These are phyloP conservation scores for Trapa incisa DNA, from an alignment of 345 rosid genomes.

Conservation along the genomic window DNA sequence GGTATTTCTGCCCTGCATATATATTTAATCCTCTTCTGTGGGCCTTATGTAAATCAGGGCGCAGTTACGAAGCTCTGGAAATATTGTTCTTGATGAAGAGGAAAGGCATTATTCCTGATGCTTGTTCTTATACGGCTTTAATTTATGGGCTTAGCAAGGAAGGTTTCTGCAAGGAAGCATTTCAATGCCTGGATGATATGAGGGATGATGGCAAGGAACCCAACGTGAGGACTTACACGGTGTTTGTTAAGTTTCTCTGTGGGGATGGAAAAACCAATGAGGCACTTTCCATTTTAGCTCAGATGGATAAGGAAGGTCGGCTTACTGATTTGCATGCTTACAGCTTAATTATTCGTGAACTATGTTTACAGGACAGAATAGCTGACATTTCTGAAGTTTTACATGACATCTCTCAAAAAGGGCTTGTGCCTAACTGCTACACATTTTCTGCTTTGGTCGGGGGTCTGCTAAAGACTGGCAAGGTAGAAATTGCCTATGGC, in stretches of 20 bases:
- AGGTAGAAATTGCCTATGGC: slow-evolving; percentile 10
- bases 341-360: slow-evolving; percentile 26
- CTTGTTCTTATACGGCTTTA: slow-evolving; percentile 29
- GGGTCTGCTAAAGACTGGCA: slow-evolving; percentile 21
- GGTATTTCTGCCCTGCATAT: slow-evolving; percentile 15
- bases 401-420: slow-evolving; percentile 13
- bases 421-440: slow-evolving; percentile 18
- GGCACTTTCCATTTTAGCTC: slow-evolving; percentile 14
- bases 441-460: slow-evolving; percentile 25
- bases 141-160: slow-evolving; percentile 28
- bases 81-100: slow-evolving; percentile 23
- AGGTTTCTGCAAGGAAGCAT: slow-evolving; percentile 18
- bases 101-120: slow-evolving; percentile 21
- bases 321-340: slow-evolving; percentile 20
- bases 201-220: slow-evolving; percentile 16
- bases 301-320: slow-evolving; percentile 25
- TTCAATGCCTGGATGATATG: slow-evolving; percentile 19
- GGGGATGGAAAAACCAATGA: slow-evolving; percentile 16
- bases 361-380: slow-evolving; percentile 16
- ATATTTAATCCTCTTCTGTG: slow-evolving; percentile 25
- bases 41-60: slow-evolving; percentile 25
- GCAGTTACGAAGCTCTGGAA: slow-evolving; percentile 14
- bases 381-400: slow-evolving; percentile 11
- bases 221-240: slow-evolving; percentile 26
- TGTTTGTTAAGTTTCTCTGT: slow-evolving; percentile 24